Evolutionary conservation across 305 asterid species (phyloP), one percentile per base, ranked within the genome.

Genomic region (Fraxinus nigra): DNA sequence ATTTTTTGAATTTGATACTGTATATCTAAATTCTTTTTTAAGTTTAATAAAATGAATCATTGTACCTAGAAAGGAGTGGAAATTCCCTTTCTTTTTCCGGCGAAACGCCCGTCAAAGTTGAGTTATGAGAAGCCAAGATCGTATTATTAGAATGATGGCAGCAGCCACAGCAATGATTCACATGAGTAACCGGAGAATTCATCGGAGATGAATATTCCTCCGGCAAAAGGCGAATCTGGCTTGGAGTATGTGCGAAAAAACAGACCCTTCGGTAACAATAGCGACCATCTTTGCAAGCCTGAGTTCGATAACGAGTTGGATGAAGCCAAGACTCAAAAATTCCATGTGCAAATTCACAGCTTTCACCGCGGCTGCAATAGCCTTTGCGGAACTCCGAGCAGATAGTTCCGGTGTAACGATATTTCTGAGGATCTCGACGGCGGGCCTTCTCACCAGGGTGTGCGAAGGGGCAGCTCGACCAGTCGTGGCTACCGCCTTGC

Each of bases 361-460:
- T 85, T n/a, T 94, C 97, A 26, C 93, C 97, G 2, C 89, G 87
- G 28, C 63, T 26, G 72, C 98, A 94, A 28, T 79, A 81, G n/a
- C 97, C 97, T 1, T 90, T 87, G 1, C 97, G 90, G 32, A 89
- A 94, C 0, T 94, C 97, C 0, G 97, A 56, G 82, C 98, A 94
- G 0, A 94, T 92, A 1, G 90, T 89, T 0, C 98, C 97, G 0
- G 95, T 84, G 24, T 94, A 94, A 59, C 79, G 90, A 82, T n/a
- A 90, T 81, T 91, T 84, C 5, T 93, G 61, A 0, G 97, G 98
- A 34, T 94, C 98, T 43, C 98, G 86, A 26, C 98, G 80, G 2
- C 95, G 90, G 3, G 98, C 98, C 83, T 94, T 94, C 63, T 94
- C 98, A 1, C 98, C 98, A 0, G 97, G 98, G 28, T 94, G 98